These are phyloP conservation scores for Gillenia trifoliata DNA, from an alignment of 306 rosid genomes.

Conservation along the genomic window DNA sequence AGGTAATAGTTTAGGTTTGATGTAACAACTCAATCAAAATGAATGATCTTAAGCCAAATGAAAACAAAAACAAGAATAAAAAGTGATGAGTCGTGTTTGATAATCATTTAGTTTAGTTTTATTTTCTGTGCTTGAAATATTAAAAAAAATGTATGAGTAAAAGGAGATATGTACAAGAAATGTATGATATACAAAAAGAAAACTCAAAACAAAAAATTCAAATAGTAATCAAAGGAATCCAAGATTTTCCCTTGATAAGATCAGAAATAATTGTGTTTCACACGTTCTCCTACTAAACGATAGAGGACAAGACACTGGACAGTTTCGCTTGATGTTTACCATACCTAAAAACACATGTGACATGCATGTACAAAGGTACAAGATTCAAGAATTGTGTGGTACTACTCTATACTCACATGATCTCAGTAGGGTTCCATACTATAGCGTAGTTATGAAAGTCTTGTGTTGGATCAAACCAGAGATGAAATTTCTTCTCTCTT, in stretches of 20 bases:
- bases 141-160: too few species aligned
- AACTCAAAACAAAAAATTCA: neutral
- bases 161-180: neutral
- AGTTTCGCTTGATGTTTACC: slow-evolving; percentile 3
- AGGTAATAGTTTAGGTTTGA: neutral
- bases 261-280: neutral
- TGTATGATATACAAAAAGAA: neutral
- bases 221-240: neutral
- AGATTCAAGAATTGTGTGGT: neutral
- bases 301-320: neutral
- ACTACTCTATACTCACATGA: slow-evolving; percentile 48
- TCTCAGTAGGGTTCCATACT: slow-evolving; percentile 72
- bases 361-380: neutral
- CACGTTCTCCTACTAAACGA: neutral
- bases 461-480: slow-evolving; percentile 92
- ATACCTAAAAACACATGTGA: neutral
- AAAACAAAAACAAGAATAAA: neutral
- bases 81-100: too few species aligned
- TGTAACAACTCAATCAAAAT: neutral
- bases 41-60: neutral
- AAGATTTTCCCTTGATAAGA: neutral
- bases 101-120: too few species aligned
- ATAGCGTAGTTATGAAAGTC: slow-evolving; percentile 78
- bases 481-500: slow-evolving; percentile 75
- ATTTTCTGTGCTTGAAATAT: neutral